phyloP scores from a whole-genome alignment of 805 yeast genomes.

The Tetrapisispora pingtungensis region DNA sequence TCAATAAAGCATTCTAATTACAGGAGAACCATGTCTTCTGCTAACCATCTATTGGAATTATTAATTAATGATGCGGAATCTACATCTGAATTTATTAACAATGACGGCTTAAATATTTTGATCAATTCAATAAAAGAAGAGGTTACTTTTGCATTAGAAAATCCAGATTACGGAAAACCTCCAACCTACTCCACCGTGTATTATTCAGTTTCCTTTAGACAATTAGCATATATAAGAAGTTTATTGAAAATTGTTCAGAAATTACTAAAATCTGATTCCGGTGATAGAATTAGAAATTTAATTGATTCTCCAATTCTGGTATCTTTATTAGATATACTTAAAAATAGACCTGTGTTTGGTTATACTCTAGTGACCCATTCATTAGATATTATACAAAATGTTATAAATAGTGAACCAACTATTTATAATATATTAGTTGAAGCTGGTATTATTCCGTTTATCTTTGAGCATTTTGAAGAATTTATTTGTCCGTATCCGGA shows the following conservation, averaged over 20 bases:
- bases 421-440: conserved; percentile 73
- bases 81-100: conserved; percentile 52
- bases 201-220: conserved; percentile 47
- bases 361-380: conserved; percentile 50
- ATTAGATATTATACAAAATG: conserved; percentile 53
- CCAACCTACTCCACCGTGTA: conserved; percentile 42
- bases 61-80: conserved; percentile 39
- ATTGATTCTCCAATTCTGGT: conserved; percentile 74
- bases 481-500: conserved; percentile 52
- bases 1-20: conserved; percentile 40
- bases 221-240: conserved; percentile 48
- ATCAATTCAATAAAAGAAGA: conserved; percentile 55
- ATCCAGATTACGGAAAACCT: conserved; percentile 51
- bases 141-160: conserved; percentile 49
- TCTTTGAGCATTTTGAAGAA: conserved; percentile 46
- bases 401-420: conserved; percentile 86
- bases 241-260: conserved; percentile 54
- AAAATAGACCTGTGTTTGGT: conserved; percentile 55
- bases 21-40: conserved; percentile 52
- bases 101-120: conserved; percentile 54
- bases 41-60: conserved; percentile 45
- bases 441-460: conserved; percentile 57
- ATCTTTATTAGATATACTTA: conserved; percentile 49
- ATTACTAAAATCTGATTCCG: conserved; percentile 61
- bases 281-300: conserved; percentile 74